Conservation (phyloP, 2,329 filamentous ascomycete species). For the Colletotrichum simmondsii region DNA sequence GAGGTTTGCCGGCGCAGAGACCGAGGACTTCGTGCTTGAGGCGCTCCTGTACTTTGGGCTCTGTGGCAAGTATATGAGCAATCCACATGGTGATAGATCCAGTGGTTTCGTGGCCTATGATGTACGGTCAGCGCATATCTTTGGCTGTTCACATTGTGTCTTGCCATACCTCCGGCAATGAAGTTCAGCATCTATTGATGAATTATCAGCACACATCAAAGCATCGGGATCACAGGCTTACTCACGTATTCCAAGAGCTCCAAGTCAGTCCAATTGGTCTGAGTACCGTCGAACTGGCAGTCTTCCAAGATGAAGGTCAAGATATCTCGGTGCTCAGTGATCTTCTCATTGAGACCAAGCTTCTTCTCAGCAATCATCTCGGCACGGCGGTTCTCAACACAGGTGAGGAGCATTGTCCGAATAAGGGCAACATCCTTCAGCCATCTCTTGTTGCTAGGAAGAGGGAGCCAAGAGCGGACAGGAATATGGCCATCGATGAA, state of each 20-base stretch:
- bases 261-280: constrained; percentile 36
- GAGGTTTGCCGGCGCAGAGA: constrained; percentile 46
- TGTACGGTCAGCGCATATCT: background rate
- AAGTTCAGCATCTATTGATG: constrained; percentile 39
- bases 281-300: constrained; percentile 23
- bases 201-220: constrained; percentile 32
- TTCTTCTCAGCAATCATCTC: constrained; percentile 37
- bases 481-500: constrained; percentile 46
- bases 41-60: constrained; percentile 14
- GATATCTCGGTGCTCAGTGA: constrained; percentile 36
- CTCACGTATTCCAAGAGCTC: constrained; percentile 41
- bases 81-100: constrained; percentile 34
- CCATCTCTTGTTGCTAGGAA: constrained; percentile 51
- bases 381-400: constrained; percentile 42
- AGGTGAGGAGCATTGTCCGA: constrained; percentile 43
- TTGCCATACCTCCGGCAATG: constrained; percentile 32
- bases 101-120: constrained; percentile 31
- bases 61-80: constrained; percentile 21
- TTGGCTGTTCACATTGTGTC: no score
- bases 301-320: constrained; percentile 43
- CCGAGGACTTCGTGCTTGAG: constrained; percentile 20
- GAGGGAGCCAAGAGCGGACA: constrained; percentile 47
- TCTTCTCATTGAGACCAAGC: constrained; percentile 33
- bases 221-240: background rate
- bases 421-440: constrained; percentile 46